Conservation (phyloP, 2,329 filamentous ascomycete species). For the Diaporthe vexans region DNA sequence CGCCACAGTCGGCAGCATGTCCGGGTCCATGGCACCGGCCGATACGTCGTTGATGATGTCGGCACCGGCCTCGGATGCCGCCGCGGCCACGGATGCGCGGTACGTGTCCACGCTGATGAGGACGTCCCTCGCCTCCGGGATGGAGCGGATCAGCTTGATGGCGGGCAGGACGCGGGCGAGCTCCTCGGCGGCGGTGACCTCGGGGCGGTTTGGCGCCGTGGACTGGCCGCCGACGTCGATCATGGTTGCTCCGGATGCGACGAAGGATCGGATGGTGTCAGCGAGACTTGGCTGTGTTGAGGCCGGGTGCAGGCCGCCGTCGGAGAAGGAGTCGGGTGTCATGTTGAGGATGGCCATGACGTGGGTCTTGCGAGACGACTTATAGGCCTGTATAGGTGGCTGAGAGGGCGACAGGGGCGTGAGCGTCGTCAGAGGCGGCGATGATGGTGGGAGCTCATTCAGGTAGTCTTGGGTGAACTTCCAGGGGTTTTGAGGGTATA, state of each 20-base stretch:
- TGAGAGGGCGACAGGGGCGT: conserved; percentile 66
- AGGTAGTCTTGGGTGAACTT: conserved; percentile 73
- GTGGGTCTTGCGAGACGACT: conserved; percentile 73
- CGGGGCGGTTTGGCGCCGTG: conserved; percentile 81
- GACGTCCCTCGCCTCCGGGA: conserved; percentile 73
- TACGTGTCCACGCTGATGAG: conserved; percentile 94
- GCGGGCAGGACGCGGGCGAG: conserved; percentile 82
- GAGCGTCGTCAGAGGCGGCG: conserved; percentile 68
- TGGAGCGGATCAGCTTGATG: conserved; percentile 78
- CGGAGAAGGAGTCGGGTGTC: conserved; percentile 97
- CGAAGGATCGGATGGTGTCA: conserved; percentile 71
- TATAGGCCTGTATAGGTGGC: conserved; percentile 70
- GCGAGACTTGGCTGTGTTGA: conserved; percentile 59
- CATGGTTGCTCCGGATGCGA: conserved; percentile 81
- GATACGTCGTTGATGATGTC: conserved; percentile 97
- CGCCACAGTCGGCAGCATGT: conserved; percentile 87
- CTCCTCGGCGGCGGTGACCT: conserved; percentile 82
- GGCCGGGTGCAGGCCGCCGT: conserved; percentile 78
- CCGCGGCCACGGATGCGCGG: conserved; percentile 83
- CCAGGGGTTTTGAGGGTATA: conserved; percentile 70
- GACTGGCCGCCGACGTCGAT: conserved; percentile 96
- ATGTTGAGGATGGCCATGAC: conserved; percentile 97
- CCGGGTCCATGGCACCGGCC: conserved; percentile 81
- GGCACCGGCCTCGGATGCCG: conserved; percentile 82
- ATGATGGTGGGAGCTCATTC: conserved; percentile 66